Base-by-base conservation (phyloP, 164 flowering plant species). In the Pachysandra terminalis region DNA sequence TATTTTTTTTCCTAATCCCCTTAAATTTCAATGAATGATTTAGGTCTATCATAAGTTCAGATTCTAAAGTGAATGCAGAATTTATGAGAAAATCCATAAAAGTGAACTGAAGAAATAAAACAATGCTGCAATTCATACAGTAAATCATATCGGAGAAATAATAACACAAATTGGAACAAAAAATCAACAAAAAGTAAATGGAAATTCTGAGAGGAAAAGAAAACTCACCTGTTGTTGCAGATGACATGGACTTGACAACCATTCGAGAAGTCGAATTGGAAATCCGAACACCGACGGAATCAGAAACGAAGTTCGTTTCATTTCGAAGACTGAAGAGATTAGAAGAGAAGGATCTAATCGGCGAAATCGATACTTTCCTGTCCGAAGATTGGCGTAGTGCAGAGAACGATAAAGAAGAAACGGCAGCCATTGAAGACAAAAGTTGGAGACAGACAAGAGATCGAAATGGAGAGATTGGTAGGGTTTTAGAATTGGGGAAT, bases 191-290 rank as follows among this genome's bases (percentile, higher is more conserved):
- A 57, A 5, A 19, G 57, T 19, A 21, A 56, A 7, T 22, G 3
- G 19, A 66, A 15, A 37, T 3, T 37, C n/a, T n/a, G n/a, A n/a
- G n/a, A n/a, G n/a, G n/a, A n/a, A 25, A 13, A 19, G 40, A 61
- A 24, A 35, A 27, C 49, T 45, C 23, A 72, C 81, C 84, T 69
- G 75, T 6, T 69, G 75, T 6, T 56, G 61, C 73, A n/a, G 80
- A 19, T 17, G 81, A 65, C 76, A 73, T 74, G 72, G 82, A 83
- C 24, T 56, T 77, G 61, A 83, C 41, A 32, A 62, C 67, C 66
- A 76, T 23, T 2, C 78, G 78, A 59, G 80, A 74, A 48, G 53
- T 68, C 22, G 68, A 62, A 65, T 49, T 73, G 56, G 69, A 49
- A 35, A 58, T 51, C n/a, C 74, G 69, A 48, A 69, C 56, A 35